phyloP scores from a whole-genome alignment of 805 yeast species.

The Hanseniaspora guilliermondii region DNA sequence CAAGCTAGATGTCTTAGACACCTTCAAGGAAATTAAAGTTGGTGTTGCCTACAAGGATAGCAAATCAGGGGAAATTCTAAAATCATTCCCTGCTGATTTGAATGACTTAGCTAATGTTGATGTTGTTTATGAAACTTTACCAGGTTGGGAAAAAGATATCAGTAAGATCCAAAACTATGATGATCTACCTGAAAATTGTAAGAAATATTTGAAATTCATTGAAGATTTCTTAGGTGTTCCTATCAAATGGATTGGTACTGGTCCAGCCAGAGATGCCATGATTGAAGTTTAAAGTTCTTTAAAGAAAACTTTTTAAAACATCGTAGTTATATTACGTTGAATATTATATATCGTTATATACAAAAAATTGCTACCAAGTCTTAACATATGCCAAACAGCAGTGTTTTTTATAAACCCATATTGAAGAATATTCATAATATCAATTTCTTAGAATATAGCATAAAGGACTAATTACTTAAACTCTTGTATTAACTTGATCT shows the following conservation, averaged over 20 bases:
- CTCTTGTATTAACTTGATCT: too few species aligned
- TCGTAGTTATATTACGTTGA: too few species aligned
- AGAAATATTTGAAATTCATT: constrained; percentile 69
- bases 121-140: constrained; percentile 79
- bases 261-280: constrained; percentile 94
- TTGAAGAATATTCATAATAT: too few species aligned
- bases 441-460: too few species aligned
- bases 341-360: too few species aligned
- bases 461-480: too few species aligned
- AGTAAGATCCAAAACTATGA: constrained; percentile 55
- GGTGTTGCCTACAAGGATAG: constrained; percentile 68
- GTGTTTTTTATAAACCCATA: too few species aligned
- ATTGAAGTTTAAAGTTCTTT: constrained; percentile 38
- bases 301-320: too few species aligned
- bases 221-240: constrained; percentile 78
- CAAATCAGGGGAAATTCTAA: constrained; percentile 54
- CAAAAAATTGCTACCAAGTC: too few species aligned
- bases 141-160: constrained; percentile 88
- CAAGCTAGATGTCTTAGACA: constrained; percentile 86
- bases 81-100: constrained; percentile 88
- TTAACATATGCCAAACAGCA: too few species aligned
- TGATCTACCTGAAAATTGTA: constrained; percentile 79
- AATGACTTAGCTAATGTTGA: constrained; percentile 73
- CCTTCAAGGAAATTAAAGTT: constrained; percentile 75
- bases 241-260: constrained; percentile 95